phyloP scores from a whole-genome alignment of 2,329 filamentous ascomycete genomes.

The Fusarium sp. region DNA sequence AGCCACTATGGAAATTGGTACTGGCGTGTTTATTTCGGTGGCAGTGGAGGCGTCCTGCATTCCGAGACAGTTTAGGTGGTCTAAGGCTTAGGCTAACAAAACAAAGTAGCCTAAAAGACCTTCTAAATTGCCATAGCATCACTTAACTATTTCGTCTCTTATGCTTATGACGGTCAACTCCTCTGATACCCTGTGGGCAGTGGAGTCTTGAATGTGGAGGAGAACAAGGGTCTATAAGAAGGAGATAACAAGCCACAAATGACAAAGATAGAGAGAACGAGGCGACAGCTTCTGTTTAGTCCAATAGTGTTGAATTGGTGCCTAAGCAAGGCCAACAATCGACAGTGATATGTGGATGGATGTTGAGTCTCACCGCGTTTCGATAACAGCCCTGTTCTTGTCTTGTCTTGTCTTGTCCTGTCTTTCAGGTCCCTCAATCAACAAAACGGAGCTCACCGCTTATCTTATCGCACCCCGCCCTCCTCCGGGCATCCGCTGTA shows the following conservation, averaged over 20 bases:
- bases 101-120: too few relatives aligned
- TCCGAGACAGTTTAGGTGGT: not conserved
- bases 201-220: slow-evolving; percentile 3
- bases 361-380: slow-evolving; percentile 36
- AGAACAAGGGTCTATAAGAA: slow-evolving; percentile 10
- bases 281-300: not conserved
- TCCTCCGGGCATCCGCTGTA: slow-evolving; percentile 28
- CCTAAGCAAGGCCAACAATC: slow-evolving; percentile 12
- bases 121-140: too few relatives aligned
- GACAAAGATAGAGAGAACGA: slow-evolving; percentile 19
- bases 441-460: slow-evolving; percentile 45
- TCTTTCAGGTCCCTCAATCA: not conserved
- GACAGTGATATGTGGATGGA: not conserved
- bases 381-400: slow-evolving; percentile 5
- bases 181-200: not conserved
- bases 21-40: slow-evolving; percentile 2
- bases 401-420: too few relatives aligned
- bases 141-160: too few relatives aligned
- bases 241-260: slow-evolving; percentile 15
- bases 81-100: too few relatives aligned
- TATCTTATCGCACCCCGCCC: slow-evolving; percentile 47
- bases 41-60: slow-evolving; percentile 5
- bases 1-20: slow-evolving; percentile 14
- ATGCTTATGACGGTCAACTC: too few relatives aligned
- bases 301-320: slow-evolving; percentile 19